A percentile compares a stretch with the other conserved stretches of the same genome.
Evolutionary conservation across 192 early-diverging fungal genomes (phyloP).

Genomic region (Spizellomyces sp.): DNA sequence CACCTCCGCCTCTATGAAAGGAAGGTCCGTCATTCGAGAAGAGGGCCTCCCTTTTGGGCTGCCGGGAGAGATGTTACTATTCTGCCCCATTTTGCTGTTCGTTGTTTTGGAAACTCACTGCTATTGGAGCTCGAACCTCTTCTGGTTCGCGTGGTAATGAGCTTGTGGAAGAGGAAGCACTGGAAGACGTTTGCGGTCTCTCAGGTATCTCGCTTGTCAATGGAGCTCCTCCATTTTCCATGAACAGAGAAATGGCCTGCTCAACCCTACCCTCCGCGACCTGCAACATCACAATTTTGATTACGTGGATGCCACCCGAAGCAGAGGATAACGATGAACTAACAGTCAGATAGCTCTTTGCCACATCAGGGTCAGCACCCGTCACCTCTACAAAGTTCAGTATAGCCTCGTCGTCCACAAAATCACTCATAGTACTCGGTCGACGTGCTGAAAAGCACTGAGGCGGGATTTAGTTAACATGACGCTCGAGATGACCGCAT

Average conservation of each 20-base stretch:
- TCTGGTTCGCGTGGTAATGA: slow-evolving; percentile 34
- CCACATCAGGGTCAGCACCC: slow-evolving; percentile 70
- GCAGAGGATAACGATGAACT: slow-evolving; percentile 3
- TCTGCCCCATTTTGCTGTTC: slow-evolving; percentile 54
- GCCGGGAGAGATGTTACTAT: too few relatives aligned
- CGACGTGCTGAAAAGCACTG: too few relatives aligned
- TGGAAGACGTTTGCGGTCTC: slow-evolving; percentile 4
- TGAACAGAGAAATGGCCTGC: slow-evolving; percentile 77
- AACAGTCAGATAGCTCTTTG: slow-evolving; percentile 70
- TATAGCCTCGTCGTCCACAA: slow-evolving; percentile 31
- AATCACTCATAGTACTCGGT: not conserved
- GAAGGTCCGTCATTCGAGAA: slow-evolving; percentile 23
- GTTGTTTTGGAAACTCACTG: slow-evolving; percentile 28
- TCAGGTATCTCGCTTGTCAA: slow-evolving; percentile 35
- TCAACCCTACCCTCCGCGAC: slow-evolving; percentile 75
- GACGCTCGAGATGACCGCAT: too few relatives aligned
- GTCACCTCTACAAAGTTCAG: slow-evolving; percentile 57
- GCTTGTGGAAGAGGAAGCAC: too few relatives aligned
- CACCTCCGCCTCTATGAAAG: not conserved
- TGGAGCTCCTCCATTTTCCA: slow-evolving; percentile 76
- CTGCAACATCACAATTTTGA: slow-evolving; percentile 41
- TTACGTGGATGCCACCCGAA: not conserved
- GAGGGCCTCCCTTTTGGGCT: slow-evolving; percentile 62
- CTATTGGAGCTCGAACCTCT: slow-evolving; percentile 80
- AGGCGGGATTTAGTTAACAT: too few relatives aligned